Percentiles rank a stretch among this genome's conserved stretches.
Conservation (phyloP, 2,329 filamentous ascomycete species). For the Penicillium glabrum region DNA sequence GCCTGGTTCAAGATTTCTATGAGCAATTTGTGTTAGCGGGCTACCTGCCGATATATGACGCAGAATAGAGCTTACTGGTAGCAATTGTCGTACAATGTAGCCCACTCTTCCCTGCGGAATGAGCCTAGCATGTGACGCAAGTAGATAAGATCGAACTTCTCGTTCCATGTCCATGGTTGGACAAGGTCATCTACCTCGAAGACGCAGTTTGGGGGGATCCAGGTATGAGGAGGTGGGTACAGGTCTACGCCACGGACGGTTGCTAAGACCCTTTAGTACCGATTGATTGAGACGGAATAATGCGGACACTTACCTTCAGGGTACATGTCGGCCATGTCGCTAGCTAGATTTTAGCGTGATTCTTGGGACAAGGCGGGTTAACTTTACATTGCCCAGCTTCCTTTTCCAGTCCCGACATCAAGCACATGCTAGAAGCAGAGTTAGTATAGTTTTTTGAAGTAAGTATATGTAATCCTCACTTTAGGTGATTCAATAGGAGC, state of each 20-base stretch:
- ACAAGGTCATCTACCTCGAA: constrained; percentile 29
- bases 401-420: constrained; percentile 16
- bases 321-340: constrained; percentile 21
- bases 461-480: background rate
- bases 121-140: constrained; percentile 19
- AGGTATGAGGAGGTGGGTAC: constrained; percentile 21
- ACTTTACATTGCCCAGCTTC: constrained; percentile 17
- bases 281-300: background rate
- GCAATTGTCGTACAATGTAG: constrained; percentile 14
- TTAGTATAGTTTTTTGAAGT: background rate
- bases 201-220: constrained; percentile 29
- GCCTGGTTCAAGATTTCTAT: constrained; percentile 6
- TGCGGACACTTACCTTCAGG: constrained; percentile 9
- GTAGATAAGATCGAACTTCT: constrained; percentile 27
- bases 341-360: background rate
- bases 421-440: constrained; percentile 5
- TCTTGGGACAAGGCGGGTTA: background rate
- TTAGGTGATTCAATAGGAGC: constrained; percentile 7
- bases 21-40: background rate
- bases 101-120: constrained; percentile 14
- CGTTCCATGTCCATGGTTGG: constrained; percentile 23
- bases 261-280: background rate
- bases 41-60: background rate
- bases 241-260: constrained; percentile 26
- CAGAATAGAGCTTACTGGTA: constrained; percentile 13